phyloP scores from a whole-genome alignment of 768 basidiomycete species.

The Tricholoma sp. region DNA sequence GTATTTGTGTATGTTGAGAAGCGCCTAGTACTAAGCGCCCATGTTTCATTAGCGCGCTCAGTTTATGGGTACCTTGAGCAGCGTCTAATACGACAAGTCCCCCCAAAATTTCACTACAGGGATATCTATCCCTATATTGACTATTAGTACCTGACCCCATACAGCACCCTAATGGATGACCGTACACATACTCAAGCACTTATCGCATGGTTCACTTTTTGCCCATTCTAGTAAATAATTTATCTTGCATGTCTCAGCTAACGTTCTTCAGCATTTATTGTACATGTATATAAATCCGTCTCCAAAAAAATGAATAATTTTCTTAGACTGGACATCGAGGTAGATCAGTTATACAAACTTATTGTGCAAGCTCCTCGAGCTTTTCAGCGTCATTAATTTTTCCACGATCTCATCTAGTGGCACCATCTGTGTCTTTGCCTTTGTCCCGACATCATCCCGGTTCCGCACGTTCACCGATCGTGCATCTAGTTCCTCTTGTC shows the following conservation, averaged over 20 bases:
- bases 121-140: neutral
- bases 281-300: neutral
- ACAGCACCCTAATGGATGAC: slow-evolving; percentile 1
- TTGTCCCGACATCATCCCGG: slow-evolving; percentile 87
- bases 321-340: neutral
- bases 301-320: neutral
- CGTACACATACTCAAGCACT: neutral
- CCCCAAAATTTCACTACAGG: neutral
- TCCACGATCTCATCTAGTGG: slow-evolving; percentile 64
- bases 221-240: neutral
- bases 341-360: slow-evolving; percentile 27
- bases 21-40: neutral
- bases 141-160: neutral
- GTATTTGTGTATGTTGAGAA: neutral
- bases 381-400: slow-evolving; percentile 72
- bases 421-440: slow-evolving; percentile 72
- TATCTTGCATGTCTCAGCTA: neutral
- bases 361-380: slow-evolving; percentile 36
- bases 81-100: neutral
- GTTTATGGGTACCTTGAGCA: slow-evolving; percentile 30
- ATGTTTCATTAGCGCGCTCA: slow-evolving; percentile 29
- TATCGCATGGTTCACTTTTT: neutral
- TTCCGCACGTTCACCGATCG: slow-evolving; percentile 94
- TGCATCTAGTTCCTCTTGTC: slow-evolving; percentile 83
- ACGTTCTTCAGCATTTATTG: neutral